Base-by-base conservation (phyloP, 1,139 yeast species). In the Sugiyamaella castrensis region DNA sequence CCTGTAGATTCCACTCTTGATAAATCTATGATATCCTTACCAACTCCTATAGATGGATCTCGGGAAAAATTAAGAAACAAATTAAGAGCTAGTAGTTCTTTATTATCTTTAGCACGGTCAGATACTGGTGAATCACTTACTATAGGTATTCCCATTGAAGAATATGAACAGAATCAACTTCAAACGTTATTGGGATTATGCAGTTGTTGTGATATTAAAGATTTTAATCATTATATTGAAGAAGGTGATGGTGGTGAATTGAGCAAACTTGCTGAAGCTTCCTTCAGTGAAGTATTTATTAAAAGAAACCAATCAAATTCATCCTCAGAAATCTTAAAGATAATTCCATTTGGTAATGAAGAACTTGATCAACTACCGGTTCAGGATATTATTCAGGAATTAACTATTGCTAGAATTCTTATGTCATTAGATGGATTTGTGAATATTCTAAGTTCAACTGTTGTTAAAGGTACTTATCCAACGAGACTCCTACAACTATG, bases 41-140 rank as follows among this genome's bases (percentile, higher is more conserved):
- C 85, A 0, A 71, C 76, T 1, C 81, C 82, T 7, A 78, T 76
- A 49, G 76, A 75, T 33, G 73, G 73, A 11, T 76, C 84, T 10
- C 70, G 81, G 40, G 80, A 76, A 54, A 80, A 79, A 56, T 68
- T 80, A 43, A 72, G 75, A 54, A 72, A 72, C 53, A 80, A 77
- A 57, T 65, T 81, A 43, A 71, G 73, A 53, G 78, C 77, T 48
- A 77, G 82, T 24, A 70, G 77, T 1, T 79, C 84, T 2, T 62
- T 80, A 35, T 56, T 77, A 48, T 74, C 79, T 9, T 53, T 70
- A 16, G 58, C 68, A 2, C 58, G 61, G 10, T 54, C 66, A 8
- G 61, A 55, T 12, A 51, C 61, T 1, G 56, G 58, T 16, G 57
- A 57, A 9, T 56, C 64, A 1, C 44, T 58, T 32, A 52, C 62